A percentile compares a stretch with the other conserved stretches of the same genome.
phyloP scores from a whole-genome alignment of 306 rosid species.

The Arachis hypogaea region DNA sequence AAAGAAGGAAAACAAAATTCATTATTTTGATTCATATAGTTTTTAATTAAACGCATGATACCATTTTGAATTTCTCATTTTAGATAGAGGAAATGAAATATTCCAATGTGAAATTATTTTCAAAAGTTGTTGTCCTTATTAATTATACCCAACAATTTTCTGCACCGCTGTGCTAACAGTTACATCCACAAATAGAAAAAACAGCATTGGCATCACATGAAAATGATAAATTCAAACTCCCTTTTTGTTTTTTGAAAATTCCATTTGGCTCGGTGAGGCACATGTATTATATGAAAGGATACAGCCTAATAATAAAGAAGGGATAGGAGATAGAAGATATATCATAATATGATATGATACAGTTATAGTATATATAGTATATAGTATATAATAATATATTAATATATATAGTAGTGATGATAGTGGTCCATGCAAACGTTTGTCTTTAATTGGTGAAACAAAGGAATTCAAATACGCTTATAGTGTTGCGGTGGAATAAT shows the following conservation, averaged over 20 bases:
- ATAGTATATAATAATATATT: no score
- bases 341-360: neutral
- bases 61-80: no score
- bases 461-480: neutral
- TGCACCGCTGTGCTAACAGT: neutral
- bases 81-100: neutral
- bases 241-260: neutral
- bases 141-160: no score
- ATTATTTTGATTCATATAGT: no score
- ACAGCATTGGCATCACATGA: neutral
- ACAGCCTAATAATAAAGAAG: neutral
- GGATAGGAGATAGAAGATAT: neutral
- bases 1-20: no score
- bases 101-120: no score
- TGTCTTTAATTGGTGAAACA: neutral
- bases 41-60: no score
- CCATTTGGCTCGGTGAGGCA: neutral
- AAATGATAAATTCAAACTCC: neutral
- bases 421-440: neutral
- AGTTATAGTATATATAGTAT: no score
- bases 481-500: neutral
- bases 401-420: no score
- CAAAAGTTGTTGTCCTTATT: neutral
- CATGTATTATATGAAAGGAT: neutral
- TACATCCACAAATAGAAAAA: neutral